Conservation (phyloP, 78 protist genomes). For the Speleostelium caveatum region DNA sequence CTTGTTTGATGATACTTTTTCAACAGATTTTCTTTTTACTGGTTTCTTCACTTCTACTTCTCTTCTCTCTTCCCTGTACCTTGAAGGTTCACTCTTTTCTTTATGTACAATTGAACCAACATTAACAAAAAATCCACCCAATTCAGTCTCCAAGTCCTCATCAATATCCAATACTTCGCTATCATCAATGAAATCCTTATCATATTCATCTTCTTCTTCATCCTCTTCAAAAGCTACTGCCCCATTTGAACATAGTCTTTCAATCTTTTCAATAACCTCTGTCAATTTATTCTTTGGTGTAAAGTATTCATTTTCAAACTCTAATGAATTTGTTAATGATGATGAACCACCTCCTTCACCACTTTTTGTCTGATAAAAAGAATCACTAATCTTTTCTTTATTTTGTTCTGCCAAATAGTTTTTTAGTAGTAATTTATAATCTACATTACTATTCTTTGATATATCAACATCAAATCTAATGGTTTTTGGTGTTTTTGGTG, state of each 20-base stretch:
- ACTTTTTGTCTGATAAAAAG: slow-evolving; percentile 26
- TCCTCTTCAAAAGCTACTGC: neutral
- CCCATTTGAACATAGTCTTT: slow-evolving; percentile 1
- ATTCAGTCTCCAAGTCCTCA: slow-evolving; percentile 11
- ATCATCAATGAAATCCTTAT: slow-evolving; percentile 44
- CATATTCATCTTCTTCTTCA: slow-evolving; percentile 17
- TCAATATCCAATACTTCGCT: neutral
- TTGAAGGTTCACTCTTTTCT: slow-evolving; percentile 4
- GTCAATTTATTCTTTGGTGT: slow-evolving; percentile 44
- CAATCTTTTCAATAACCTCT: slow-evolving; percentile 45
- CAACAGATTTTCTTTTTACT: neutral
- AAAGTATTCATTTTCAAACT: slow-evolving; percentile 16
- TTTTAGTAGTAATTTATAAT: neutral
- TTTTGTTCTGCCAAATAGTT: neutral
- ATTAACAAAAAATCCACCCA: slow-evolving; percentile 68
- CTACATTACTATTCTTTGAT: neutral
- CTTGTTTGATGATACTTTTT: slow-evolving; percentile 3
- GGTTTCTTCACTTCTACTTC: neutral
- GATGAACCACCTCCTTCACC: neutral
- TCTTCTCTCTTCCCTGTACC: neutral
- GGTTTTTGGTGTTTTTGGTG: neutral
- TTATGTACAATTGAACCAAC: slow-evolving; percentile 8
- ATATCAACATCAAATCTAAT: neutral
- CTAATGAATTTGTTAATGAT: neutral
- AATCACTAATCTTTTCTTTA: slow-evolving; percentile 15